Base-by-base conservation (phyloP, 192 early-diverging fungal genomes). In the Umbelopsis vinacea region DNA sequence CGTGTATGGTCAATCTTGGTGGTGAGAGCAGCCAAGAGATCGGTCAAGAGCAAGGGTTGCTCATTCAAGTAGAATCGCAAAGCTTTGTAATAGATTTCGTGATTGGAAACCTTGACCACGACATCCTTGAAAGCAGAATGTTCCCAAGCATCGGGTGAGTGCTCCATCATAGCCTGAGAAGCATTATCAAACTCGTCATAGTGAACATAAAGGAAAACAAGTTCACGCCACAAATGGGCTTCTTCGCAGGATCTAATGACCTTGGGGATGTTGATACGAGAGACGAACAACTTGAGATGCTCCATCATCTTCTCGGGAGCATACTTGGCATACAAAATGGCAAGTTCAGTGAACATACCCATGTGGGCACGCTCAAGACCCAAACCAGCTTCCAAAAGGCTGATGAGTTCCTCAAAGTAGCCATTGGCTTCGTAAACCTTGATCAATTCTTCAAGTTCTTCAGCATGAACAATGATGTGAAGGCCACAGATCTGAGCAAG, bases 321-420 rank as follows among this genome's bases (percentile, higher is more conserved):
- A 88, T 99, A 97, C 80, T 96, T 98, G 77, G 94, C 92, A 85
- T 99, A 99, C 73, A 98, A 83, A 67, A 99, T 94, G 7, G 96
- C 96, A 48, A 99, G 85, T 84, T 99, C 98, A 0, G 98, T 99
- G 76, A 99, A 99, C 98, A 99, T 99, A 66, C 98, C 98, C 98
- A 99, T 99, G 76, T 99, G 98, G 10, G 98, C 98, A 67, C 98
- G 90, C 83, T 99, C 98, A 69, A 99, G 80, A 17, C 96, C 96
- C 19, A 98, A 80, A 68, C 97, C 96, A 48, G 93, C 90, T 87
- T 99, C 97, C 38, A 99, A 83, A 63, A 99, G 79, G 24, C 84
- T 76, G 72, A 97, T 94, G 46, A 97, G 82, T 87, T 98, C 96
- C 52, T 95, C 92, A 74, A 97, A 92, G 82, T 93, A 87, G 43